Percentiles rank a stretch among this genome's conserved stretches.
These are phyloP conservation scores for Sutorius eximius DNA, from an alignment of 1,284 basidiomycete species.

Conservation along the genomic window DNA sequence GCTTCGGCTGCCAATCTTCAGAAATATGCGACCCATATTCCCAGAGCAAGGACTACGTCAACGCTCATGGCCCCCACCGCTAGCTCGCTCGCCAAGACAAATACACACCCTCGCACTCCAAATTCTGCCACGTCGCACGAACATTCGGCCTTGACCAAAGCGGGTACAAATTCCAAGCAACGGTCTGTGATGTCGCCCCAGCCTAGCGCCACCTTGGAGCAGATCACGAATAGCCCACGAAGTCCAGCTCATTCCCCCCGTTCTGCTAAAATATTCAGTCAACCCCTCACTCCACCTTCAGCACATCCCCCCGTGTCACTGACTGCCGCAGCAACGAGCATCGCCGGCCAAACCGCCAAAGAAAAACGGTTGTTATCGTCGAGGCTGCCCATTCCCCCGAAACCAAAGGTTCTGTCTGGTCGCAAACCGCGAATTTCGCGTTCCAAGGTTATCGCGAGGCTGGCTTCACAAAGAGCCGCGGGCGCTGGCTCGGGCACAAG, in stretches of 20 bases:
- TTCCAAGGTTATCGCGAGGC: slow-evolving; percentile 70
- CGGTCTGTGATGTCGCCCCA: slow-evolving; percentile 23
- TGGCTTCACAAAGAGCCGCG: slow-evolving; percentile 68
- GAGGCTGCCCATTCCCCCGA: slow-evolving; percentile 28
- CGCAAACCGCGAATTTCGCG: slow-evolving; percentile 75
- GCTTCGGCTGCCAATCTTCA: slow-evolving; percentile 15
- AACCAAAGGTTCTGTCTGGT: slow-evolving; percentile 44
- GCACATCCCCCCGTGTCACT: slow-evolving; percentile 31
- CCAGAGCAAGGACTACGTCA: slow-evolving; percentile 40
- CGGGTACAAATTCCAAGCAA: slow-evolving; percentile 16
- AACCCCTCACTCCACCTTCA: slow-evolving; percentile 44
- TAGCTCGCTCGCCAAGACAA: slow-evolving; percentile 69
- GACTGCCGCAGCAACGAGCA: slow-evolving; percentile 31
- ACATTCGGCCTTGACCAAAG: slow-evolving; percentile 14
- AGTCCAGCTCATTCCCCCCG: slow-evolving; percentile 27
- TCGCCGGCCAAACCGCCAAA: slow-evolving; percentile 13
- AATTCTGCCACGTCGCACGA: slow-evolving; percentile 12
- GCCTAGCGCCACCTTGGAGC: slow-evolving; percentile 31
- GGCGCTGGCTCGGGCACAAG: slow-evolving; percentile 22
- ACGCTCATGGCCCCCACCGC: slow-evolving; percentile 72
- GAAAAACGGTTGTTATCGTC: slow-evolving; percentile 5
- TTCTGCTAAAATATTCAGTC: slow-evolving; percentile 50
- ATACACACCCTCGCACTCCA: slow-evolving; percentile 21
- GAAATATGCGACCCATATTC: slow-evolving; percentile 11
- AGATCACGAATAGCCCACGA: slow-evolving; percentile 45